Conservation (phyloP, 257 asterid species). For the Nicotiana undulata region DNA sequence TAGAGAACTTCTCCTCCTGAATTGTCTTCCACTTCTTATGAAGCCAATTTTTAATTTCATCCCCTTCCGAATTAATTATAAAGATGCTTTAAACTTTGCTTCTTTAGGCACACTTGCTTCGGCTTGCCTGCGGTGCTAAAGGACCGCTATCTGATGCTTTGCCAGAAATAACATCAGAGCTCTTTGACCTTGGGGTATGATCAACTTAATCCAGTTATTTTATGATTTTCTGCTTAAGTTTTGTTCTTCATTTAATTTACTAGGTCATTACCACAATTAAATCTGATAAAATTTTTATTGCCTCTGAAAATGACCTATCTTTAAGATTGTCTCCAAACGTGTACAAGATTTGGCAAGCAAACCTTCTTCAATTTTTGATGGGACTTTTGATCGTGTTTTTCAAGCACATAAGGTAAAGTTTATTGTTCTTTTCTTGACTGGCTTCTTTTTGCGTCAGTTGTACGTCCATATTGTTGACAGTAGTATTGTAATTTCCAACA, state of each 20-base stretch:
- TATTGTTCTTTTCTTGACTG: constrained; percentile 3
- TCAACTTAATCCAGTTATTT: constrained; percentile 14
- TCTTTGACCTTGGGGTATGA: constrained; percentile 67
- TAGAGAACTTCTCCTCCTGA: neutral
- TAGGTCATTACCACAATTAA: neutral
- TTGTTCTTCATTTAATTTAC: constrained; percentile 4
- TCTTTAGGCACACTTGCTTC: constrained; percentile 85
- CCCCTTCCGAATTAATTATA: constrained; percentile 1
- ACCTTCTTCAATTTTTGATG: constrained; percentile 71
- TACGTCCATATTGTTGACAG: constrained; percentile 14
- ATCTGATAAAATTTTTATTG: neutral
- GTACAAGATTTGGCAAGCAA: constrained; percentile 59
- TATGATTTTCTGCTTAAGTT: neutral
- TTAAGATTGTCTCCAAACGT: constrained; percentile 66
- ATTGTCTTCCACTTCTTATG: neutral
- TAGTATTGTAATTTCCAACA: constrained; percentile 5
- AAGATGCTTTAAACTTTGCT: constrained; percentile 18
- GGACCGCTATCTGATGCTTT: constrained; percentile 76
- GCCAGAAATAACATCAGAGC: constrained; percentile 80
- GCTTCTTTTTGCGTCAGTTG: constrained; percentile 11
- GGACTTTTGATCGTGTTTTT: constrained; percentile 58
- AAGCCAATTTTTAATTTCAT: constrained; percentile 2
- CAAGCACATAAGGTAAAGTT: constrained; percentile 56
- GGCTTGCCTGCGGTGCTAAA: constrained; percentile 74
- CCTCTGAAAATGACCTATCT: constrained; percentile 6